Evolutionary conservation across 1,139 yeast species (phyloP).

Genomic region (Nadsonia commutata): DNA sequence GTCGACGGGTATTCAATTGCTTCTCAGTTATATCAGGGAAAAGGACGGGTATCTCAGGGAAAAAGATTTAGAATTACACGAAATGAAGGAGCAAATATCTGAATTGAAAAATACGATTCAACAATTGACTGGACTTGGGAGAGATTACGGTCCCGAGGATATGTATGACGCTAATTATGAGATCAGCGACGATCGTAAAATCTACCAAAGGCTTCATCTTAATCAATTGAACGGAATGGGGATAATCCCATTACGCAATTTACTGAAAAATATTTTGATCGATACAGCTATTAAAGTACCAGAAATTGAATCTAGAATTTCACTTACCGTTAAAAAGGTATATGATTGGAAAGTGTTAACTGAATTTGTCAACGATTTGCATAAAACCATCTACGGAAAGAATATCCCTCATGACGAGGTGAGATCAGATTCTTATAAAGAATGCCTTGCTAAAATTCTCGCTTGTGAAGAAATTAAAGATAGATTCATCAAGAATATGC

Average conservation of each 20-base stretch:
- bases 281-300: background rate
- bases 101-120: background rate
- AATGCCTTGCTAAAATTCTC: background rate
- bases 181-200: background rate
- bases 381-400: background rate
- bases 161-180: background rate
- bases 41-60: no score
- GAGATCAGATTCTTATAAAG: background rate
- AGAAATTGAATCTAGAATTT: background rate
- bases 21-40: no score
- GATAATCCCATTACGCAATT: background rate
- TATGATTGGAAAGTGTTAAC: background rate
- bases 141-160: background rate
- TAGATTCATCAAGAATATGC: no score
- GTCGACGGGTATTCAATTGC: no score
- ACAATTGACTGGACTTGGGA: background rate
- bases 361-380: background rate
- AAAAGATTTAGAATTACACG: no score
- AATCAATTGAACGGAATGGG: background rate
- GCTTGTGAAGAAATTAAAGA: no score
- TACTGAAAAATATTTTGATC: background rate
- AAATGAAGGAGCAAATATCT: background rate
- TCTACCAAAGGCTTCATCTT: background rate
- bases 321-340: background rate
- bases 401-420: background rate